These are phyloP conservation scores for Lipomyces oligophaga DNA, from an alignment of 805 yeast genomes.

Conservation along the genomic window DNA sequence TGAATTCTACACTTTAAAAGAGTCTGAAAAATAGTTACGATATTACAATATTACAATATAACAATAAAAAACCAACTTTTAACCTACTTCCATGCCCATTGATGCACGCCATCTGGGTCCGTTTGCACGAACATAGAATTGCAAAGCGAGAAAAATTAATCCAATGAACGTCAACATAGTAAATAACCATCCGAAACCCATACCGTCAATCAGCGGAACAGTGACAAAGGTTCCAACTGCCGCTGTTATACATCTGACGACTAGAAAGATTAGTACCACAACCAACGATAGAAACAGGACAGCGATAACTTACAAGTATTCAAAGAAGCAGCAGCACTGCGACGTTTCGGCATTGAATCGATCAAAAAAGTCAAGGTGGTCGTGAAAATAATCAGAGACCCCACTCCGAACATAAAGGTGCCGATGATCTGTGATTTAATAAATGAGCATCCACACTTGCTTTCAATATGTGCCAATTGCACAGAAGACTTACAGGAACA, in stretches of 20 bases:
- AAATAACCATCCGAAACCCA: slow-evolving; percentile 69
- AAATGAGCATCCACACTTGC: neutral
- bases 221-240: slow-evolving; percentile 72
- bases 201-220: slow-evolving; percentile 62
- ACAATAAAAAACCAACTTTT: too few relatives aligned
- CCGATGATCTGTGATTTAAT: slow-evolving; percentile 48
- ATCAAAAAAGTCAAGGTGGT: slow-evolving; percentile 76
- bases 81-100: slow-evolving; percentile 15
- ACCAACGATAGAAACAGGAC: neutral
- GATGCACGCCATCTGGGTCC: slow-evolving; percentile 19
- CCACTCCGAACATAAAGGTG: slow-evolving; percentile 75
- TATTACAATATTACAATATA: too few relatives aligned
- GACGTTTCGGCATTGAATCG: slow-evolving; percentile 80
- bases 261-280: neutral
- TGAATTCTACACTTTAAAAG: too few relatives aligned
- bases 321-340: slow-evolving; percentile 84
- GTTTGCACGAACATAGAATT: slow-evolving; percentile 22
- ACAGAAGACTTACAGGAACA: slow-evolving; percentile 51
- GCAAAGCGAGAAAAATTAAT: slow-evolving; percentile 15
- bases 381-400: slow-evolving; percentile 80
- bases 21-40: too few relatives aligned
- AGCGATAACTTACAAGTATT: slow-evolving; percentile 48
- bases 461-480: too few relatives aligned
- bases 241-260: slow-evolving; percentile 68
- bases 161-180: slow-evolving; percentile 57